A percentile compares a stretch with the other conserved stretches of the same genome.
Evolutionary conservation across 345 rosid genomes (phyloP).

Genomic region (Heritiera littoralis): DNA sequence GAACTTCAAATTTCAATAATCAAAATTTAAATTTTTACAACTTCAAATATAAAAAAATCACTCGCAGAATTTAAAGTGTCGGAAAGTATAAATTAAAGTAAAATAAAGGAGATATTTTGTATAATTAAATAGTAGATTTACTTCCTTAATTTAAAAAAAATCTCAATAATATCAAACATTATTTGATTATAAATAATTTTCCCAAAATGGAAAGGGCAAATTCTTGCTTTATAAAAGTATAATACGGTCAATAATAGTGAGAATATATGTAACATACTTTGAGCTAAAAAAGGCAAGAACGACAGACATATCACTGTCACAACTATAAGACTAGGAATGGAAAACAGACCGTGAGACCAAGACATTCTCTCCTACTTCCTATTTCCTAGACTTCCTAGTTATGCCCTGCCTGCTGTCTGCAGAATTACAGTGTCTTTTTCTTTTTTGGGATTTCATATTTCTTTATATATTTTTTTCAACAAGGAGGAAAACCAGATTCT

Average conservation of each 20-base stretch:
- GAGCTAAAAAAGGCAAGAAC: not conserved
- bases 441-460: not conserved
- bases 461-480: conserved; percentile 4
- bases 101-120: too few species aligned
- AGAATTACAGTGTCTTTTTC: not conserved
- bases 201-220: not conserved
- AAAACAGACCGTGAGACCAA: not conserved
- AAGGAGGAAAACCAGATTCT: conserved; percentile 39
- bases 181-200: too few species aligned
- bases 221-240: not conserved
- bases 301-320: not conserved
- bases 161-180: too few species aligned
- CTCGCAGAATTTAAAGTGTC: too few species aligned
- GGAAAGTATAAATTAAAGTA: too few species aligned
- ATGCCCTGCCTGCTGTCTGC: not conserved
- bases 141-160: too few species aligned
- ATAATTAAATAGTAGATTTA: too few species aligned
- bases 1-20: too few species aligned
- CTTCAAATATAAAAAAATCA: too few species aligned
- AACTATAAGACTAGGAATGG: conserved; percentile 17
- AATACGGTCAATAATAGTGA: not conserved
- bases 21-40: too few species aligned
- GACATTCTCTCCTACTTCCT: not conserved
- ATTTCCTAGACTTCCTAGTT: not conserved
- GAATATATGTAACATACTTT: not conserved